Evolutionary conservation across 257 asterid species (phyloP).

Genomic region (Solanum habrochaites): DNA sequence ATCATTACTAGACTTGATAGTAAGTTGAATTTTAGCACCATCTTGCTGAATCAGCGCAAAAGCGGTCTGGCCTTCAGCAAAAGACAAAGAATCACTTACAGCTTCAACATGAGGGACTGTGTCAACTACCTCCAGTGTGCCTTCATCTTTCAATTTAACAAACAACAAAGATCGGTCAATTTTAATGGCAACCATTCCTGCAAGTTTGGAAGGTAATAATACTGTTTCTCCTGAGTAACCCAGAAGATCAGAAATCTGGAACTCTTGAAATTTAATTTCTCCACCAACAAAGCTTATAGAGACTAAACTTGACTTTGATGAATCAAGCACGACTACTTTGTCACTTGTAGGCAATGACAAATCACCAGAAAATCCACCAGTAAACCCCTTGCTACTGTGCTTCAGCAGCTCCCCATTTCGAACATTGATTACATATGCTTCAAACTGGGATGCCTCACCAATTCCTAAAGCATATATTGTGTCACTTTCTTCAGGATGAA

Average conservation of each 20-base stretch:
- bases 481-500: conserved; percentile 62
- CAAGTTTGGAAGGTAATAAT: conserved; percentile 56
- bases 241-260: conserved; percentile 43
- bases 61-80: conserved; percentile 66
- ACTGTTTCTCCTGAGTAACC: conserved; percentile 44
- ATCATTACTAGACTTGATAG: conserved; percentile 58
- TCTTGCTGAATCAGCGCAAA: conserved; percentile 55
- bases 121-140: conserved; percentile 41
- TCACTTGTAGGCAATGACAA: conserved; percentile 47
- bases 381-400: conserved; percentile 33
- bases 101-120: conserved; percentile 42
- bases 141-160: conserved; percentile 41
- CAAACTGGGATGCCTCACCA: conserved; percentile 42
- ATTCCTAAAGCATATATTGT: conserved; percentile 56
- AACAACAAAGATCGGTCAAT: conserved; percentile 27
- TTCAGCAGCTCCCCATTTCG: conserved; percentile 63
- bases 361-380: conserved; percentile 79
- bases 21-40: conserved; percentile 41
- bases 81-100: conserved; percentile 58
- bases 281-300: conserved; percentile 49
- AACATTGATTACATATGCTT: conserved; percentile 44
- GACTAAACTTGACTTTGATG: conserved; percentile 55
- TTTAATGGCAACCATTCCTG: conserved; percentile 45
- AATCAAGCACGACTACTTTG: conserved; percentile 66
- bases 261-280: conserved; percentile 48